phyloP scores from a whole-genome alignment of 495 filamentous ascomycete species.

The Hypoxylon intermedium region DNA sequence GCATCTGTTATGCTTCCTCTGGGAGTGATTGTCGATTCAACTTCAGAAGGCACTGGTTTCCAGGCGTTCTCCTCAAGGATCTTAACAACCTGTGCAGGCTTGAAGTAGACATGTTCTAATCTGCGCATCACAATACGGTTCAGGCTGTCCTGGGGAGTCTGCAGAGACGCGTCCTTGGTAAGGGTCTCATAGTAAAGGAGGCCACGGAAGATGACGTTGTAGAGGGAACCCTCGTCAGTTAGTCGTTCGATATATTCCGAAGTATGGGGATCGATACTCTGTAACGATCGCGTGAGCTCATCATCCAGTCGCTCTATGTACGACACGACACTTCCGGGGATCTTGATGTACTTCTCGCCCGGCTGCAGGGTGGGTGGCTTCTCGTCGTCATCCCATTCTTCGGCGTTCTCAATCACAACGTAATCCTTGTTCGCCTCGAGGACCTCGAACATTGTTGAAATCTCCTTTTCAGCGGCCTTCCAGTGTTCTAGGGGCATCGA shows the following conservation, averaged over 20 bases:
- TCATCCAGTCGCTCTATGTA: slow-evolving; percentile 96
- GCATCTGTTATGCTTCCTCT: slow-evolving; percentile 69
- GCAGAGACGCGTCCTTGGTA: slow-evolving; percentile 70
- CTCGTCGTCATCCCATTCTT: slow-evolving; percentile 99
- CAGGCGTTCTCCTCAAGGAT: slow-evolving; percentile 92
- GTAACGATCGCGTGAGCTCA: slow-evolving; percentile 93
- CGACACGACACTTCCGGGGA: slow-evolving; percentile 92
- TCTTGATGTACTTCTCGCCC: slow-evolving; percentile 78
- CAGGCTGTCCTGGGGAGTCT: slow-evolving; percentile 77
- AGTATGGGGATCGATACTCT: slow-evolving; percentile 97
- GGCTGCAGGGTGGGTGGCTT: slow-evolving; percentile 75
- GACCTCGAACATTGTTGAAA: slow-evolving; percentile 74
- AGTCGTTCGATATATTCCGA: slow-evolving; percentile 97
- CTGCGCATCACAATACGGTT: slow-evolving; percentile 94
- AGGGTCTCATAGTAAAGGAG: slow-evolving; percentile 87
- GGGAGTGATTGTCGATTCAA: slow-evolving; percentile 83
- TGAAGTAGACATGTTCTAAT: slow-evolving; percentile 98
- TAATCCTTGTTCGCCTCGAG: slow-evolving; percentile 80
- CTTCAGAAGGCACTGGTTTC: slow-evolving; percentile 74
- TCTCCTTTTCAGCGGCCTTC: slow-evolving; percentile 90
- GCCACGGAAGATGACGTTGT: slow-evolving; percentile 85
- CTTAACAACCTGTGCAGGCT: slow-evolving; percentile 90
- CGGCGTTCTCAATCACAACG: slow-evolving; percentile 85
- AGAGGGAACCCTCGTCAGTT: slow-evolving; percentile 88
- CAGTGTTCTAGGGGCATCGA: slow-evolving; percentile 97